Evolutionary conservation across 2,329 filamentous ascomycete genomes (phyloP), one percentile per base, ranked within the genome.

Genomic region (Septoria petroselini): DNA sequence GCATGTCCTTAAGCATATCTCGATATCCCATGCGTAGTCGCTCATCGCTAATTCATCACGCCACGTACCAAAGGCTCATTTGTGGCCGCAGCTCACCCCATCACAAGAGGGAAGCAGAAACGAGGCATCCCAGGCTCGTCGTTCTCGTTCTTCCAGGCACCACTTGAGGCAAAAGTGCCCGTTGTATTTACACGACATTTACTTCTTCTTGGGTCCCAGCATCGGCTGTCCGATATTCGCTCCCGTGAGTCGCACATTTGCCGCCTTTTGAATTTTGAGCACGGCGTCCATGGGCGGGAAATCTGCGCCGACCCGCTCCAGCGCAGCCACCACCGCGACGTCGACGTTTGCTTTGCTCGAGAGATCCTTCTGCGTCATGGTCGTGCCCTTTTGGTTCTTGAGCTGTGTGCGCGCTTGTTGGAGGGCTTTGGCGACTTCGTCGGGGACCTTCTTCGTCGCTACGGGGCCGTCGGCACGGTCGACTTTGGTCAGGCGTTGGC

Each of bases 401-500:
- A 88, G 84, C 68, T 85, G 82, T 68, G 83, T 83, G 58, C 93
- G 87, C 48, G 86, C 82, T 65, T 85, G 80, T 65, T 83, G 80
- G 74, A 97, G 96, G 59, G 85, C 87, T 60, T 88, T 82, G 65
- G 87, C 89, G 58, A 97, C 88, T 49, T 81, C 78, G 65, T 80
- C 78, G 68, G 90, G 89, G 52, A 96, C 78, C 39, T 89, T 94
- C 76, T 95, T 95, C 67, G 90, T 91, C 77, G 95, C 95, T 74
- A 97, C 85, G 74, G 96, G 95, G 70, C 96, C 93, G 77, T 97
- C 91, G 69, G 84, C 85, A 62, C 91, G 91, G 79, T 97, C 93
- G 71, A 98, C 91, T 78, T 97, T 96, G 61, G 93, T 97, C 59
- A 97, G 80, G 69, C 88, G 91, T 76, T 98, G 93, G 63, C 93